phyloP scores from a whole-genome alignment of 495 filamentous ascomycete species.

The Pseudotulostoma volvatum region DNA sequence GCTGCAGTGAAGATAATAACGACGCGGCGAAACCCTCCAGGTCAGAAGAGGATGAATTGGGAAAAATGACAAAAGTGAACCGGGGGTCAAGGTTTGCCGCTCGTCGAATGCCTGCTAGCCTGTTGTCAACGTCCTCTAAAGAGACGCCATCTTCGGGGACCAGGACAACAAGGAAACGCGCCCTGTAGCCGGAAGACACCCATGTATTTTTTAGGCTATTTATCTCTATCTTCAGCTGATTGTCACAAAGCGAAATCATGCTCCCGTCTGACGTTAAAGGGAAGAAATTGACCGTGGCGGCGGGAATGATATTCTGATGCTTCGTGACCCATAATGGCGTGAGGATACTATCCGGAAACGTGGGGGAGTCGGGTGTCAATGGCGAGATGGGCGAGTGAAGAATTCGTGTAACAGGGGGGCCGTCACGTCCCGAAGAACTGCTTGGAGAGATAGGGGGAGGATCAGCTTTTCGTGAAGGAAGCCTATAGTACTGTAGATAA shows the following conservation, averaged over 20 bases:
- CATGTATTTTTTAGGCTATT: constrained; percentile 53
- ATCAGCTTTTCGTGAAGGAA: constrained; percentile 47
- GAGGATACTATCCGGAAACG: constrained; percentile 79
- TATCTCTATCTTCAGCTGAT: constrained; percentile 77
- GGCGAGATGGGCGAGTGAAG: constrained; percentile 85
- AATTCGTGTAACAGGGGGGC: constrained; percentile 24
- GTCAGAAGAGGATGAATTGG: constrained; percentile 43
- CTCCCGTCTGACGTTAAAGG: constrained; percentile 52
- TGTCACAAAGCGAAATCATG: constrained; percentile 58
- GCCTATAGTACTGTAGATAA: constrained; percentile 34
- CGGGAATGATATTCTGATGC: constrained; percentile 66
- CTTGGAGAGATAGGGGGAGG: constrained; percentile 35
- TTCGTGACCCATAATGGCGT: constrained; percentile 68
- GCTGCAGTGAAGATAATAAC: constrained; percentile 41
- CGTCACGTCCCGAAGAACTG: constrained; percentile 30
- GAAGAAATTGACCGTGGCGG: constrained; percentile 62
- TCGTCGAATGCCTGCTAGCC: constrained; percentile 55
- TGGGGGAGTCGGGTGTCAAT: constrained; percentile 56
- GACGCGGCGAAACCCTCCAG: constrained; percentile 47
- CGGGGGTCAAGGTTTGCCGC: constrained; percentile 67
- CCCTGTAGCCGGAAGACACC: constrained; percentile 51
- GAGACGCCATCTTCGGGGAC: constrained; percentile 49
- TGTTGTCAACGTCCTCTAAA: constrained; percentile 51
- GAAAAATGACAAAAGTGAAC: constrained; percentile 58
- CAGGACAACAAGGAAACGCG: constrained; percentile 58